Evolutionary conservation across 2,329 filamentous ascomycete genomes (phyloP).

Genomic region (Fusarium sp.): DNA sequence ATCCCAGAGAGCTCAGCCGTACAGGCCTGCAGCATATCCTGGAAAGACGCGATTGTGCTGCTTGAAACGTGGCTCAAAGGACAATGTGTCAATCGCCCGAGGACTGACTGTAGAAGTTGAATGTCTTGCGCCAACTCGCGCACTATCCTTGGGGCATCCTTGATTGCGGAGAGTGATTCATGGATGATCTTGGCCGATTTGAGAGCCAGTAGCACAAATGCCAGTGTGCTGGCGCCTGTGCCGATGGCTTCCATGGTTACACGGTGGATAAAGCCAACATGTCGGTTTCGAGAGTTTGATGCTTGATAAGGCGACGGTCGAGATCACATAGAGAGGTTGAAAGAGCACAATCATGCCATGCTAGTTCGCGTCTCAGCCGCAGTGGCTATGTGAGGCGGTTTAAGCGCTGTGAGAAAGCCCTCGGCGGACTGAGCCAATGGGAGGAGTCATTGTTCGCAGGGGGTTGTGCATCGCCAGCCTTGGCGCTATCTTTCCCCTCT

Average conservation of each 20-base stretch:
- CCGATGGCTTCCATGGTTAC: slow-evolving; percentile 15
- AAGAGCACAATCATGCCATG: neutral
- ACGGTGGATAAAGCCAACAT: neutral
- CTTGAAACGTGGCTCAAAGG: neutral
- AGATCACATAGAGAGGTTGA: neutral
- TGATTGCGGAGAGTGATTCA: slow-evolving; percentile 15
- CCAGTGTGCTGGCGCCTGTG: slow-evolving; percentile 17
- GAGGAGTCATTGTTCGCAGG: neutral
- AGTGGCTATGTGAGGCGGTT: neutral
- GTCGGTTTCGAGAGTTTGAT: neutral
- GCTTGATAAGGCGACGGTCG: neutral
- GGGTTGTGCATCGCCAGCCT: neutral
- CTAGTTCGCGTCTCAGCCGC: neutral
- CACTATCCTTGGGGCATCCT: slow-evolving; percentile 2
- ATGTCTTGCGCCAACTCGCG: neutral
- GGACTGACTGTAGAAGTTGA: slow-evolving; percentile 5
- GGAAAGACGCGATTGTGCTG: slow-evolving; percentile 10
- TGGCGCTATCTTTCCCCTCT: neutral
- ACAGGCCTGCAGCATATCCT: neutral
- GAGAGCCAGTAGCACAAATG: slow-evolving; percentile 15
- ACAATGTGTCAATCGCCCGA: neutral
- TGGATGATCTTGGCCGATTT: slow-evolving; percentile 20
- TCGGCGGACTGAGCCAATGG: neutral
- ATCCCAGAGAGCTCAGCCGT: slow-evolving; percentile 4
- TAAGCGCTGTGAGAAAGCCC: neutral